Percentiles rank a stretch among this genome's conserved stretches.
phyloP scores from a whole-genome alignment of 306 rosid genomes.

The Canavalia gladiata region DNA sequence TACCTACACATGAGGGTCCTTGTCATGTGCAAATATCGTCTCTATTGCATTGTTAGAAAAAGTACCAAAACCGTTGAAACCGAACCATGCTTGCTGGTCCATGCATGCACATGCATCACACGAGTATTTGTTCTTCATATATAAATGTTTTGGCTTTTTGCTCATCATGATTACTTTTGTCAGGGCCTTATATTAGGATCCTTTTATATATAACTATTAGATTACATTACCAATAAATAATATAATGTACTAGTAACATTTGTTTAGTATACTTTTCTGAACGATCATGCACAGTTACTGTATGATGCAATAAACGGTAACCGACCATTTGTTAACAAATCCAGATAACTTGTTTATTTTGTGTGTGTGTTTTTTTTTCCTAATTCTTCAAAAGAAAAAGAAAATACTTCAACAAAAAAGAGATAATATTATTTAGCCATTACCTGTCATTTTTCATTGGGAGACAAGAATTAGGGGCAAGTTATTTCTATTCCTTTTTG shows the following conservation, averaged over 20 bases:
- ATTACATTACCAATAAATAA: not conserved
- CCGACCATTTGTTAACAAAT: not conserved
- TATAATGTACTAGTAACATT: not conserved
- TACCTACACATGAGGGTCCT: conserved; percentile 11
- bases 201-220: not conserved
- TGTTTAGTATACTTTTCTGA: not conserved
- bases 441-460: not conserved
- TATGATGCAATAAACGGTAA: not conserved
- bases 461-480: not conserved
- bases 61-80: conserved; percentile 34
- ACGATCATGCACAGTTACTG: not conserved
- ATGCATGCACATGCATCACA: conserved; percentile 40
- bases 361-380: not conserved
- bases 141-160: conserved; percentile 19
- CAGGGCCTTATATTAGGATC: not conserved
- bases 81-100: conserved; percentile 35
- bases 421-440: not conserved
- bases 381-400: not conserved
- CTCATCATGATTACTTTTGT: not conserved
- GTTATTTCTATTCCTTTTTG: not conserved
- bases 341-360: not conserved
- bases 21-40: conserved; percentile 43
- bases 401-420: not conserved
- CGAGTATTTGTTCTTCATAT: not conserved
- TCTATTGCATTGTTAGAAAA: conserved; percentile 38